Conservation (phyloP, 306 rosid species). For the Pyrus pyrifolia region DNA sequence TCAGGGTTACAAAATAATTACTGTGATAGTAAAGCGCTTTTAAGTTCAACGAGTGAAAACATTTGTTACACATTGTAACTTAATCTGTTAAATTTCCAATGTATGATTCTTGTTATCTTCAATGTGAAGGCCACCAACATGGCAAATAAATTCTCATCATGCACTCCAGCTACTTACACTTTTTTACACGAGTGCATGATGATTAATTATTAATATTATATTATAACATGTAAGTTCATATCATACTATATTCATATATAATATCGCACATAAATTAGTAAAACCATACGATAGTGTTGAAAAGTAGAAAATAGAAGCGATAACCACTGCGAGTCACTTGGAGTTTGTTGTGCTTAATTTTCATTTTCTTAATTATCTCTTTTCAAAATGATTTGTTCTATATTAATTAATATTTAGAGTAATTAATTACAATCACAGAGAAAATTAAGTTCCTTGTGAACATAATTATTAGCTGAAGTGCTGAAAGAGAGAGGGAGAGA, state of each 20-base stretch:
- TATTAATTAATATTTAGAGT: background rate
- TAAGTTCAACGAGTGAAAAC: background rate
- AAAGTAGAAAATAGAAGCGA: background rate
- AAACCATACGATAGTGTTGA: no score
- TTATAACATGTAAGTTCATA: no score
- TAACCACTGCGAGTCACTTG: conserved; percentile 10
- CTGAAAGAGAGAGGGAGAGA: background rate
- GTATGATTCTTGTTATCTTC: background rate
- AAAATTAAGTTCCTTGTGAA: background rate
- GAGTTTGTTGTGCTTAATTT: conserved; percentile 12
- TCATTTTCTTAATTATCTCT: background rate
- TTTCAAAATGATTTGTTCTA: background rate
- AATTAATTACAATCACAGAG: background rate
- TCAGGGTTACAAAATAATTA: no score
- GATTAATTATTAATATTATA: background rate
- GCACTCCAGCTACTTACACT: background rate
- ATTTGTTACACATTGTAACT: background rate
- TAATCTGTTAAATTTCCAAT: no score
- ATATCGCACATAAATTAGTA: no score
- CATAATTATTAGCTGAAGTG: background rate
- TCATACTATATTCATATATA: no score
- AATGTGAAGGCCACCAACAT: background rate
- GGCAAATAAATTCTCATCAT: background rate
- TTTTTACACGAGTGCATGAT: background rate
- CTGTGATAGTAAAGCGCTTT: no score